phyloP scores from a whole-genome alignment of 345 rosid genomes.

The Turnera subulata region DNA sequence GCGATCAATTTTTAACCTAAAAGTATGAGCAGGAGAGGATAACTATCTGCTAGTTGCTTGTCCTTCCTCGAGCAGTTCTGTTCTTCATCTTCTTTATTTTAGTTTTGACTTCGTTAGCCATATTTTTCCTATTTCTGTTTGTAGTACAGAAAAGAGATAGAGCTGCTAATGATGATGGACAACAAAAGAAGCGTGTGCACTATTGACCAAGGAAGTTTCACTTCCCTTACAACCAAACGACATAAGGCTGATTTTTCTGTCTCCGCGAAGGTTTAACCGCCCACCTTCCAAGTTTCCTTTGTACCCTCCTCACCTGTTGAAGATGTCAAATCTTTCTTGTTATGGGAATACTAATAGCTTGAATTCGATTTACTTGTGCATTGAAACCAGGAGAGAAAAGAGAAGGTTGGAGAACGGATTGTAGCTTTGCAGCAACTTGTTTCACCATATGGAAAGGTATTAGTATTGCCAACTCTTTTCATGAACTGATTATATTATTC shows the following conservation, averaged over 20 bases:
- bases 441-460: conserved; percentile 96
- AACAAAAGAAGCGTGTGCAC: conserved; percentile 68
- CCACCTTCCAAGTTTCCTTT: not conserved
- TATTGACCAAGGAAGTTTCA: conserved; percentile 51
- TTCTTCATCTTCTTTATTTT: no score
- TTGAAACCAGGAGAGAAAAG: conserved; percentile 68
- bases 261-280: conserved; percentile 56
- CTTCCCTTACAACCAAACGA: conserved; percentile 59
- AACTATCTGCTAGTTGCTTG: no score
- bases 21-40: no score
- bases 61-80: no score
- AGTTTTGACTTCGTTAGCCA: no score
- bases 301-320: not conserved
- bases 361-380: conserved; percentile 14
- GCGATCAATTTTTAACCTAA: no score
- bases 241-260: conserved; percentile 70
- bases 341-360: not conserved
- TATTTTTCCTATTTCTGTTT: no score
- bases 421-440: conserved; percentile 90
- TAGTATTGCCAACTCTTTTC: not conserved
- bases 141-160: conserved; percentile 17
- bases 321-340: not conserved
- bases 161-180: conserved; percentile 62
- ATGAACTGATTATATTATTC: not conserved
- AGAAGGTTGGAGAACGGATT: conserved; percentile 82